Evolutionary conservation across 257 asterid genomes (phyloP).

Genomic region (Solanum bulbocastanum): DNA sequence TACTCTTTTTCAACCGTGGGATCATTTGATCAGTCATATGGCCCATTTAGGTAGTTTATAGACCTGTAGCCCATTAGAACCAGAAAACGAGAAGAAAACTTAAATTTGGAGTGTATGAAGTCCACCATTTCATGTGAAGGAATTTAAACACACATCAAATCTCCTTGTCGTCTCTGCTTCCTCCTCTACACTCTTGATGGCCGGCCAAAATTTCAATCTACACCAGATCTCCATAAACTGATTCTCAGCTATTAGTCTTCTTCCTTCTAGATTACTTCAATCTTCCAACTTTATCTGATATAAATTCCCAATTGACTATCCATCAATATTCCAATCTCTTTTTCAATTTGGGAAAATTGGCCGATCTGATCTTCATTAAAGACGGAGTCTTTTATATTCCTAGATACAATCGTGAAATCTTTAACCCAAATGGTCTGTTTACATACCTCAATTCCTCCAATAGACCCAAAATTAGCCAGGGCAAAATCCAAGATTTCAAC

Average conservation of each 20-base stretch:
- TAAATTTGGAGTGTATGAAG: not conserved
- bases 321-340: not conserved
- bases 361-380: constrained; percentile 13
- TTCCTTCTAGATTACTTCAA: constrained; percentile 4
- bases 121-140: not conserved
- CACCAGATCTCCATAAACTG: constrained; percentile 10
- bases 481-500: constrained; percentile 48
- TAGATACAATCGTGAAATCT: constrained; percentile 1
- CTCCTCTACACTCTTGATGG: not conserved
- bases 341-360: constrained; percentile 6
- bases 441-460: constrained; percentile 38
- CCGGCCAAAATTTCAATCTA: constrained; percentile 13
- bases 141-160: not conserved
- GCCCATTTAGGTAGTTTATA: not conserved
- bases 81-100: not conserved
- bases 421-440: constrained; percentile 75
- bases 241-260: constrained; percentile 13
- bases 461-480: constrained; percentile 54
- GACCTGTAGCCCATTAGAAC: not conserved
- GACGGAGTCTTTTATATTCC: constrained; percentile 8
- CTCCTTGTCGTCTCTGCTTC: constrained; percentile 15
- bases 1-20: not conserved
- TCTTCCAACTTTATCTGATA: not conserved
- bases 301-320: not conserved
- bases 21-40: not conserved